Base-by-base conservation (phyloP, 257 asterid species). In the Ilex aquifolium region DNA sequence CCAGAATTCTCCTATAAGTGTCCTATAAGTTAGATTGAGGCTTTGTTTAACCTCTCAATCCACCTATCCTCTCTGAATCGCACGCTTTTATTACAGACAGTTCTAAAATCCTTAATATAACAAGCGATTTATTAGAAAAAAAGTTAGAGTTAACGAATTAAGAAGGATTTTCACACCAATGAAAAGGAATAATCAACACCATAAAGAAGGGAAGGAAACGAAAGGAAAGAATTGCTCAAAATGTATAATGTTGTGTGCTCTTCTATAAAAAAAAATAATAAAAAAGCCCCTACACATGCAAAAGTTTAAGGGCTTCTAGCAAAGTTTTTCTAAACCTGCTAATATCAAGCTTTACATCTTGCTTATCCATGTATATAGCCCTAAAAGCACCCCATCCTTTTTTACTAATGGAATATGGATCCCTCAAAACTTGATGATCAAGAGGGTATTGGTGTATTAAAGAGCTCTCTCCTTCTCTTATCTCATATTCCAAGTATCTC, bases 401-500 rank as follows among this genome's bases (percentile, higher is more conserved):
- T 62, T 57, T 61, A 6, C 17, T 17, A 29, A 65, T 60, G 29
- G 75, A 32, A 29, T 49, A 50, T 42, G 78, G 73, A 10, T 79
- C 65, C 63, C 66, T 67, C 3, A 77, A 62, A 0, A 77, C 57
- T 13, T 70, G 36, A 60, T 73, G 77, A 11, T 67, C 59, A 36
- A 30, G 3, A 31, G 83, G 64, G 30, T 66, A 73, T 52, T 70
- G 61, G 4, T 77, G 64, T 11, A 56, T 49, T 42, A 88, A 70
- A 0, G 90, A 75, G 69, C 90, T 84, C 57, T 88, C 96, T 2
- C 78, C 77, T 10, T 71, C 30, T 14, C 69, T 65, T 16, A 78
- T 82, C 59, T 58, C 69, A 59, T 89, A 86, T 27, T 70, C 79
- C 61, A 80, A 63, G 48, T 82, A 89, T 63, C 59, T 74, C 65